phyloP scores from a whole-genome alignment of 2,329 filamentous ascomycete species.

The Aphanocladium album region DNA sequence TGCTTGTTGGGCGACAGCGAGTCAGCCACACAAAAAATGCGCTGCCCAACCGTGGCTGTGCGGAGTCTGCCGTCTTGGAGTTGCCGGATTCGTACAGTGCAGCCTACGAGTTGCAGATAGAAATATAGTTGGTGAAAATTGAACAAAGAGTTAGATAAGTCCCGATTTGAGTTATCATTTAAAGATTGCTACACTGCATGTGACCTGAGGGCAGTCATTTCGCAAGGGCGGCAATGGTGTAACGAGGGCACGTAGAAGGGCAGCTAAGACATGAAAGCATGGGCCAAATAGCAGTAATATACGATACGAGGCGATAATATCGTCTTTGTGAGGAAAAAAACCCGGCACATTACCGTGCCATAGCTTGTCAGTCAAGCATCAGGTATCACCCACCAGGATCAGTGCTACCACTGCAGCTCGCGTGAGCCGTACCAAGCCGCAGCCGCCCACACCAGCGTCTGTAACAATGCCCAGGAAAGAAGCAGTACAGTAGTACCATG shows the following conservation, averaged over 20 bases:
- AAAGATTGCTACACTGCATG: background rate
- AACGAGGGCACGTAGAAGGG: background rate
- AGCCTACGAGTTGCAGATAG: background rate
- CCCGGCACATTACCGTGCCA: background rate
- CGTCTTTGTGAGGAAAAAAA: background rate
- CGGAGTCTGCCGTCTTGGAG: background rate
- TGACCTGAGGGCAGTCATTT: background rate
- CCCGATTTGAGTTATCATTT: background rate
- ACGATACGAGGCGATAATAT: background rate
- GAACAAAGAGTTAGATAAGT: background rate
- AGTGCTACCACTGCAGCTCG: no score
- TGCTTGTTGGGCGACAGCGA: background rate
- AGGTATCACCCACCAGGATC: background rate
- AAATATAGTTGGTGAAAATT: background rate
- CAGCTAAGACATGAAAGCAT: background rate
- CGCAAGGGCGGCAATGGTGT: background rate
- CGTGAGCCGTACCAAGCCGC: no score
- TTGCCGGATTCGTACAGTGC: background rate
- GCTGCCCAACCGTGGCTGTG: slow-evolving; percentile 9
- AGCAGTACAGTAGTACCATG: no score
- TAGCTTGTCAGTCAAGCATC: background rate
- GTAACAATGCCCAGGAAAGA: background rate
- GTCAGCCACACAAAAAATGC: slow-evolving; percentile 1
- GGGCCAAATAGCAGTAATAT: background rate
- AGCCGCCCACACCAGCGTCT: background rate